phyloP scores from a whole-genome alignment of 2,329 filamentous ascomycete species.

The Penicillium sclerotiorum region DNA sequence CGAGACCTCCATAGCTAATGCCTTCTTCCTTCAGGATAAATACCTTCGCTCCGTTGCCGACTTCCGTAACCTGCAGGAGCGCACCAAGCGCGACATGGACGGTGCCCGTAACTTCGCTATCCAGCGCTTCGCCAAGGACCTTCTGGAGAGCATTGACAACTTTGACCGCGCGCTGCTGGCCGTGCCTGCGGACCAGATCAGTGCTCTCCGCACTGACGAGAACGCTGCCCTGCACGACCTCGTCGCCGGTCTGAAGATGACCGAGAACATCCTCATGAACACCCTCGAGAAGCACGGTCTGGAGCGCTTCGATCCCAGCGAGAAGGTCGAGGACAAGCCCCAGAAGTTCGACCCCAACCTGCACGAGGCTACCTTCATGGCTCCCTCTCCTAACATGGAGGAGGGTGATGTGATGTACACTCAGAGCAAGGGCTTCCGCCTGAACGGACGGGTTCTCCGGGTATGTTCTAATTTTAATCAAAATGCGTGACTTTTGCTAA shows the following conservation, averaged over 20 bases:
- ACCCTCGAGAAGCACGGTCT: slow-evolving; percentile 94
- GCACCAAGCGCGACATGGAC: slow-evolving; percentile 87
- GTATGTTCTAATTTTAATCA: slow-evolving; percentile 37
- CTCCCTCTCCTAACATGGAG: slow-evolving; percentile 82
- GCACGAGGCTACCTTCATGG: slow-evolving; percentile 96
- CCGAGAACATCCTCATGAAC: slow-evolving; percentile 80
- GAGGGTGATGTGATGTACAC: slow-evolving; percentile 88
- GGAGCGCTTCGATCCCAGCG: slow-evolving; percentile 77
- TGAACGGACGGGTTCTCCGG: slow-evolving; percentile 86
- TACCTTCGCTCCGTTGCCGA: slow-evolving; percentile 93
- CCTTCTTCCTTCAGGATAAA: slow-evolving; percentile 70
- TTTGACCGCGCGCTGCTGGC: slow-evolving; percentile 86
- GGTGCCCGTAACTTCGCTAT: slow-evolving; percentile 89
- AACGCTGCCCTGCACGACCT: slow-evolving; percentile 77
- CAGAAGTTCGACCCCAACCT: slow-evolving; percentile 95
- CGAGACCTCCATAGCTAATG: background rate
- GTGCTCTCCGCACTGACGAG: slow-evolving; percentile 53
- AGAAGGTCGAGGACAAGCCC: slow-evolving; percentile 53
- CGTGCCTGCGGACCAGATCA: slow-evolving; percentile 75
- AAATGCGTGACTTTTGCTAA: slow-evolving; percentile 6
- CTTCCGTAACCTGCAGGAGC: slow-evolving; percentile 96
- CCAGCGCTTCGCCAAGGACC: slow-evolving; percentile 88
- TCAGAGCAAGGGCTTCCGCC: slow-evolving; percentile 92
- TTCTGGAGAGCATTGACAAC: slow-evolving; percentile 95
- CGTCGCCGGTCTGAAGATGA: slow-evolving; percentile 93